phyloP scores from a whole-genome alignment of 2,329 filamentous ascomycete species.

The Samsoniella hepiali region DNA sequence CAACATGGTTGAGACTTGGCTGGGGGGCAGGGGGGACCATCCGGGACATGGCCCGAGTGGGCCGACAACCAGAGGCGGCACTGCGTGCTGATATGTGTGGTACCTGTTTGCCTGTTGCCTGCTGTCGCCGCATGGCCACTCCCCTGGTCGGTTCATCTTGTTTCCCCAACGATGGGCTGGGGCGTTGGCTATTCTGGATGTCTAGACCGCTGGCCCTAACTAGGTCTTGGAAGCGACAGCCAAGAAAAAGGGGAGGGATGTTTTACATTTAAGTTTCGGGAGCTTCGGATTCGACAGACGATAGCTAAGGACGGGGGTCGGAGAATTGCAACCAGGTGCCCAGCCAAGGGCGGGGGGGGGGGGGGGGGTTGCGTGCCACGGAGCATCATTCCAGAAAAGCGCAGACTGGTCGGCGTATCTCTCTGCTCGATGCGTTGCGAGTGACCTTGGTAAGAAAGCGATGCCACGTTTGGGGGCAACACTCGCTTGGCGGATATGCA shows the following conservation, averaged over 20 bases:
- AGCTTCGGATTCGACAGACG: no score
- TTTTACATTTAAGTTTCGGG: background rate
- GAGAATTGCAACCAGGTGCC: no score
- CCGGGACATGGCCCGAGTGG: conserved; percentile 12
- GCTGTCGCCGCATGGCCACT: background rate
- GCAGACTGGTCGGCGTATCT: background rate
- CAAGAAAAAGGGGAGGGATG: background rate
- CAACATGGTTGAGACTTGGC: conserved; percentile 8
- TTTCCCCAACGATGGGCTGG: conserved; percentile 10
- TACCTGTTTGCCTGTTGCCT: no score
- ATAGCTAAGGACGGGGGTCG: no score
- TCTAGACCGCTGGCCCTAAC: background rate
- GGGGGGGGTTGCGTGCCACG: no score
- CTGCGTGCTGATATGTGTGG: background rate
- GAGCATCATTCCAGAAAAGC: no score
- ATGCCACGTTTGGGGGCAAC: background rate
- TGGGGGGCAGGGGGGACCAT: background rate
- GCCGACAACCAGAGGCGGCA: background rate
- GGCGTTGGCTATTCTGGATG: background rate
- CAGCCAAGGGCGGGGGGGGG: no score
- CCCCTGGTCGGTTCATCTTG: conserved; percentile 3
- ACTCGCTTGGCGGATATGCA: conserved; percentile 6
- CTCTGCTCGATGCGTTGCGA: no score
- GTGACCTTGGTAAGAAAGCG: background rate
- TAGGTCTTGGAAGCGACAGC: background rate